These are phyloP conservation scores for Prunus mongolica DNA, from an alignment of 306 rosid genomes.

Conservation along the genomic window DNA sequence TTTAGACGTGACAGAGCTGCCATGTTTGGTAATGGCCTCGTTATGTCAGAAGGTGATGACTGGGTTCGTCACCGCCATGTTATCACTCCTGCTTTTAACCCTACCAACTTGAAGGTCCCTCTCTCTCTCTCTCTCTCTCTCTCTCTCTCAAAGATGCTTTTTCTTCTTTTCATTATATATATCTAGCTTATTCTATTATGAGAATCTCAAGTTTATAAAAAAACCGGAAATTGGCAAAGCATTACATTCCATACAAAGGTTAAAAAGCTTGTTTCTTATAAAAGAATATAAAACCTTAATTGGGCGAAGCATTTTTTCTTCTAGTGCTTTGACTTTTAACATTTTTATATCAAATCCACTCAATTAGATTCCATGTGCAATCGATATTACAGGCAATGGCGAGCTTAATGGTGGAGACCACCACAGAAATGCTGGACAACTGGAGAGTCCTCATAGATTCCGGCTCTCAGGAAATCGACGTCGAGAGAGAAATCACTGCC, in stretches of 20 bases:
- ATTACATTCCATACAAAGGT: background rate
- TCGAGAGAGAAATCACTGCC: conserved; percentile 50
- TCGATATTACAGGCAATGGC: conserved; percentile 55
- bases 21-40: conserved; percentile 75
- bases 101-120: conserved; percentile 60
- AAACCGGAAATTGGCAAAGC: background rate
- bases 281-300: background rate
- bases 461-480: conserved; percentile 48
- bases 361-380: conserved; percentile 11
- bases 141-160: background rate
- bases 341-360: background rate
- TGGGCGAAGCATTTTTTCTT: background rate
- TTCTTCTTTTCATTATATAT: too few relatives aligned
- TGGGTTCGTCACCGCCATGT: conserved; percentile 74
- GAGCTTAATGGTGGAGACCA: conserved; percentile 53
- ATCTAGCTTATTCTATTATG: background rate
- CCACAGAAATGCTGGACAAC: conserved; percentile 56
- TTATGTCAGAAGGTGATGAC: conserved; percentile 69
- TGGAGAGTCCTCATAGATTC: conserved; percentile 51
- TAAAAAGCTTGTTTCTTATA: too few relatives aligned
- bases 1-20: conserved; percentile 62
- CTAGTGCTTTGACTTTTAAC: background rate
- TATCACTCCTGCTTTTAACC: conserved; percentile 64
- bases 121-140: background rate
- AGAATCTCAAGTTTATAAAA: background rate